These are phyloP conservation scores for Graphium sp. DNA, from an alignment of 2,329 filamentous ascomycete species.

Conservation along the genomic window DNA sequence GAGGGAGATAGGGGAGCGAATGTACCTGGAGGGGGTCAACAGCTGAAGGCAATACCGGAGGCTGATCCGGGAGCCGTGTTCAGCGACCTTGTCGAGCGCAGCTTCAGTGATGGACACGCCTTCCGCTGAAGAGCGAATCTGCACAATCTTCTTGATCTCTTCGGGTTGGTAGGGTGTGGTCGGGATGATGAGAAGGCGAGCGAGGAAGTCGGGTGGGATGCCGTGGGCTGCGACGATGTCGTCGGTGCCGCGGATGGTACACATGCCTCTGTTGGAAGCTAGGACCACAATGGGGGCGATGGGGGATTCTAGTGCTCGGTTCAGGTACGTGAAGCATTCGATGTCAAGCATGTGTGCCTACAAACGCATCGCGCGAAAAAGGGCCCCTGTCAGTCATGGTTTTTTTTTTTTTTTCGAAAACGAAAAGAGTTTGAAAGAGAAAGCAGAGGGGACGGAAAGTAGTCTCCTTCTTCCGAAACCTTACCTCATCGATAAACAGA, in stretches of 20 bases:
- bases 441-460: not conserved
- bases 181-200: conserved; percentile 87
- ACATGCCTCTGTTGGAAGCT: conserved; percentile 90
- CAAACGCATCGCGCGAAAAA: not conserved
- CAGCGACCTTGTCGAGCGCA: conserved; percentile 73
- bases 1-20: conserved; percentile 6
- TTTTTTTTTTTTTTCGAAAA: too few species aligned
- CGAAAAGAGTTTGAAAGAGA: too few species aligned
- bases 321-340: conserved; percentile 97
- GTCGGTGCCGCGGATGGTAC: conserved; percentile 75
- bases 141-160: conserved; percentile 87
- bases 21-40: conserved; percentile 64
- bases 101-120: conserved; percentile 62
- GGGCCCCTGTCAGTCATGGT: not conserved
- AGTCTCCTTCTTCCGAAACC: conserved; percentile 7
- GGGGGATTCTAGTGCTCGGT: conserved; percentile 86
- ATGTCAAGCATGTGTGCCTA: conserved; percentile 97
- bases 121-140: conserved; percentile 69
- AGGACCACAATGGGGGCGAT: conserved; percentile 96
- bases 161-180: conserved; percentile 76
- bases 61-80: conserved; percentile 77
- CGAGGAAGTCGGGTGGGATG: conserved; percentile 83
- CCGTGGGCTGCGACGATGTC: conserved; percentile 78
- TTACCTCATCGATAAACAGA: conserved; percentile 96
- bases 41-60: conserved; percentile 87